Conservation (phyloP, 139 green algal genomes). For the Chlamydomonas eustigma region DNA sequence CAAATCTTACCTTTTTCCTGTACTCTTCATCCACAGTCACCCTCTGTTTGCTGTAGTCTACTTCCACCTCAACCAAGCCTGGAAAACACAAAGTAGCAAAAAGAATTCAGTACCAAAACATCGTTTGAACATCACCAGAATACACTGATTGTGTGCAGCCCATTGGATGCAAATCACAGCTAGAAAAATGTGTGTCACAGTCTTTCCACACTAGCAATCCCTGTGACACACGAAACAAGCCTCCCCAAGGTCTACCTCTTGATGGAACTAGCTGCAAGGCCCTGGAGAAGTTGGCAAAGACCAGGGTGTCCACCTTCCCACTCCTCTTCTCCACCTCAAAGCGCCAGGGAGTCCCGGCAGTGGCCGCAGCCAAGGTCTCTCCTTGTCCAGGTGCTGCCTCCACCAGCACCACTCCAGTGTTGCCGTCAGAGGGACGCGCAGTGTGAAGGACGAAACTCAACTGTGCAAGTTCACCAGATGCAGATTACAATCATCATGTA, state of each 20-base stretch:
- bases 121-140: background rate
- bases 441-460: conserved; percentile 89
- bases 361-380: conserved; percentile 90
- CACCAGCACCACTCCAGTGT: conserved; percentile 54
- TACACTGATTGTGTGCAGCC: too few species aligned
- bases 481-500: background rate
- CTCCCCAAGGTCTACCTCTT: too few species aligned
- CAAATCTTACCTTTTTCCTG: conserved; percentile 38
- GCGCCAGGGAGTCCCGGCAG: conserved; percentile 83
- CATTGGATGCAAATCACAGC: too few species aligned
- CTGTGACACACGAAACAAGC: too few species aligned
- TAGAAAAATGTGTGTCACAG: too few species aligned
- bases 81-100: too few species aligned
- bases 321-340: conserved; percentile 68
- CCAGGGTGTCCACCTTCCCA: conserved; percentile 48
- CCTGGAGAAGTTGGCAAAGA: conserved; percentile 93
- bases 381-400: conserved; percentile 64
- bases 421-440: conserved; percentile 53
- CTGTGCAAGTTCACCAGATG: conserved; percentile 62
- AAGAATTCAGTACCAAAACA: background rate
- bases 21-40: conserved; percentile 55
- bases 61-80: conserved; percentile 35
- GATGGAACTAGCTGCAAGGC: conserved; percentile 47
- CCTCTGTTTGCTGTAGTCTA: conserved; percentile 83
- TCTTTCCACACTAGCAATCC: too few species aligned